phyloP scores from a whole-genome alignment of 2,329 filamentous ascomycete species.

The Penicillium oxalicum region DNA sequence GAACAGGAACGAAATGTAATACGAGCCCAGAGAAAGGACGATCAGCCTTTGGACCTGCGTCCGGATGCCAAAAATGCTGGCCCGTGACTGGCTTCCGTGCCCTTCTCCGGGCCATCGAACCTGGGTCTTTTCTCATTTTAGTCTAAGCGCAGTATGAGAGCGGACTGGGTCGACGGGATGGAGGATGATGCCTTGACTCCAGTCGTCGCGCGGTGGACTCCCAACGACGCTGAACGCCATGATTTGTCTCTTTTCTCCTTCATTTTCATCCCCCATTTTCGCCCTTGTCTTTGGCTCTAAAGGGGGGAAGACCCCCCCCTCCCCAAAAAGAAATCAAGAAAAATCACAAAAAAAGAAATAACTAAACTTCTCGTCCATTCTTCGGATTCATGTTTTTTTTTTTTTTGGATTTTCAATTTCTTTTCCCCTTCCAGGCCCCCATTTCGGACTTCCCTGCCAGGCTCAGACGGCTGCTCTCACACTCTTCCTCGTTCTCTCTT shows the following conservation, averaged over 20 bases:
- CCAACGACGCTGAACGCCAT: too few species aligned
- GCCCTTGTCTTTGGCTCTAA: too few species aligned
- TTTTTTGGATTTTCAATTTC: conserved; percentile 25
- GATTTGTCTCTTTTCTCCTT: too few species aligned
- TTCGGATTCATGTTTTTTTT: conserved; percentile 19
- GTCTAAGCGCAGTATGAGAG: neutral
- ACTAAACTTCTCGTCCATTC: neutral
- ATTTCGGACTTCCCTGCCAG: conserved; percentile 12
- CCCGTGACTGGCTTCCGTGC: conserved; percentile 21
- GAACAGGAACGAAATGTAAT: conserved; percentile 7
- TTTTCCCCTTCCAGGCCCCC: conserved; percentile 2
- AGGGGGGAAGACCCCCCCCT: too few species aligned
- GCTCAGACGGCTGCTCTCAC: too few species aligned
- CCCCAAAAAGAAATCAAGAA: too few species aligned
- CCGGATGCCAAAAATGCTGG: conserved; percentile 31
- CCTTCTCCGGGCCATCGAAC: conserved; percentile 29
- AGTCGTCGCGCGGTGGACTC: conserved; percentile 11
- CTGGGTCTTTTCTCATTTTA: conserved; percentile 20
- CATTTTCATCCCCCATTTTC: too few species aligned
- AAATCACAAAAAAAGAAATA: too few species aligned
- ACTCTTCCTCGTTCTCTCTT: too few species aligned
- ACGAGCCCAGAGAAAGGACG: conserved; percentile 30
- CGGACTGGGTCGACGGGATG: conserved; percentile 17
- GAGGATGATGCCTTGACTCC: conserved; percentile 35
- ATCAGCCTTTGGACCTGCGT: conserved; percentile 38